A percentile compares a stretch with the other conserved stretches of the same genome.
Evolutionary conservation across 306 rosid species (phyloP).

Genomic region (Vigna mungo): DNA sequence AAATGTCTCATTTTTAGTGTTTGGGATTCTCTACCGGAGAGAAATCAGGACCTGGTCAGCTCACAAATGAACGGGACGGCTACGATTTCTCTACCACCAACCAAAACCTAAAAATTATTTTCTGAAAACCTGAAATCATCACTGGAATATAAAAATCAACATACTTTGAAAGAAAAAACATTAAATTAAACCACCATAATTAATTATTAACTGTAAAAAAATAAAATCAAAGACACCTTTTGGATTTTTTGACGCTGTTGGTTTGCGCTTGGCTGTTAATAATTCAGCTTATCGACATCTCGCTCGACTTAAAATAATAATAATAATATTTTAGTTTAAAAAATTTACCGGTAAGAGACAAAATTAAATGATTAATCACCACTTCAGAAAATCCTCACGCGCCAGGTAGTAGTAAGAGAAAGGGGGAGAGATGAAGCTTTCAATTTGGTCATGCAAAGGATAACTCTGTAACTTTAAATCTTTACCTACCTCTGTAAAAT

Average conservation of each 20-base stretch:
- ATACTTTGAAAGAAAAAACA: background rate
- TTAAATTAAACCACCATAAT: background rate
- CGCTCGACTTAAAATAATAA: background rate
- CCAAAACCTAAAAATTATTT: background rate
- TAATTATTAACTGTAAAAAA: background rate
- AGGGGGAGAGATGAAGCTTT: slow-evolving; percentile 11
- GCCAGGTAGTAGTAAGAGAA: slow-evolving; percentile 16
- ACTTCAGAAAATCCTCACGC: slow-evolving; percentile 11
- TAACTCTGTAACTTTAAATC: slow-evolving; percentile 37
- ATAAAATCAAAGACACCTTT: slow-evolving; percentile 9
- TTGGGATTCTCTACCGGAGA: slow-evolving; percentile 32
- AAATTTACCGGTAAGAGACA: background rate
- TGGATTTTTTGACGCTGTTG: slow-evolving; percentile 29
- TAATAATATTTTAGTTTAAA: background rate
- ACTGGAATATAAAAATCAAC: background rate
- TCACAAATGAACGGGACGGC: slow-evolving; percentile 40
- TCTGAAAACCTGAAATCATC: background rate
- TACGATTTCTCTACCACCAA: slow-evolving; percentile 28
- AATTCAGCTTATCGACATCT: background rate
- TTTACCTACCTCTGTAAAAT: slow-evolving; percentile 24
- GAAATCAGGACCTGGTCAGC: slow-evolving; percentile 44
- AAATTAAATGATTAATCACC: slow-evolving; percentile 1
- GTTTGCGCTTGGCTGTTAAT: slow-evolving; percentile 34
- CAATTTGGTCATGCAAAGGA: slow-evolving; percentile 22
- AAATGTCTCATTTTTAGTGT: slow-evolving; percentile 31